Percentiles rank a stretch among this genome's conserved stretches.
phyloP scores from a whole-genome alignment of 1,284 basidiomycete genomes.

The Malassezia yamatoensis region DNA sequence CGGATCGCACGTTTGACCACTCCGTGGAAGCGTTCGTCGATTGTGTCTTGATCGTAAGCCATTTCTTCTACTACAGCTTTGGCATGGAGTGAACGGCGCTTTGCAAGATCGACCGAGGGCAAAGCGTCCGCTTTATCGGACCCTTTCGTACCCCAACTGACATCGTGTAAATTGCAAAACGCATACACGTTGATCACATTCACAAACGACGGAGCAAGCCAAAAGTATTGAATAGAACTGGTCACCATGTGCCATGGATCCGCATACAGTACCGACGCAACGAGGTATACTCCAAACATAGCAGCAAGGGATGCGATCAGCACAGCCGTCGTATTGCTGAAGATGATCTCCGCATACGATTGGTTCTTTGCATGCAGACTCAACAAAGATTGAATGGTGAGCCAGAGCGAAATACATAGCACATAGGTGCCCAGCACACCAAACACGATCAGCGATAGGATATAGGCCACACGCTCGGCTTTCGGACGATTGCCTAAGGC shows the following conservation, averaged over 20 bases:
- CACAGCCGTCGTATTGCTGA: constrained; percentile 36
- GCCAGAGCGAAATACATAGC: constrained; percentile 40
- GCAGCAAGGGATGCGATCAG: constrained; percentile 43
- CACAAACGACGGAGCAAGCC: constrained; percentile 78
- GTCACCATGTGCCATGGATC: constrained; percentile 98
- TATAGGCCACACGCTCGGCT: constrained; percentile 74
- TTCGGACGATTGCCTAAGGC: constrained; percentile 84
- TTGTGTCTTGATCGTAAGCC: constrained; percentile 60
- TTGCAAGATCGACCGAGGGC: constrained; percentile 72
- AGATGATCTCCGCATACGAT: constrained; percentile 22
- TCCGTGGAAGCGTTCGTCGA: constrained; percentile 84
- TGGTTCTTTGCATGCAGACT: constrained; percentile 6
- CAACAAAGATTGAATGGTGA: constrained; percentile 32
- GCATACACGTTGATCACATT: constrained; percentile 93
- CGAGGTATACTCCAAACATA: constrained; percentile 51
- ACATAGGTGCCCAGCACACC: constrained; percentile 43
- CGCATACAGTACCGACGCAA: constrained; percentile 80
- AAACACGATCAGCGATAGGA: constrained; percentile 63
- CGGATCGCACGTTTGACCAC: constrained; percentile 85
- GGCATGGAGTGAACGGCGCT: constrained; percentile 54
- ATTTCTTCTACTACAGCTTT: constrained; percentile 55
- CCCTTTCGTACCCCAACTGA: constrained; percentile 89
- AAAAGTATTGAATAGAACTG: constrained; percentile 80
- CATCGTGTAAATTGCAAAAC: constrained; percentile 58
- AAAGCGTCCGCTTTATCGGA: constrained; percentile 88